Evolutionary conservation across 2,329 filamentous ascomycete species (phyloP).

Genomic region (Daldinia eschscholtzii): DNA sequence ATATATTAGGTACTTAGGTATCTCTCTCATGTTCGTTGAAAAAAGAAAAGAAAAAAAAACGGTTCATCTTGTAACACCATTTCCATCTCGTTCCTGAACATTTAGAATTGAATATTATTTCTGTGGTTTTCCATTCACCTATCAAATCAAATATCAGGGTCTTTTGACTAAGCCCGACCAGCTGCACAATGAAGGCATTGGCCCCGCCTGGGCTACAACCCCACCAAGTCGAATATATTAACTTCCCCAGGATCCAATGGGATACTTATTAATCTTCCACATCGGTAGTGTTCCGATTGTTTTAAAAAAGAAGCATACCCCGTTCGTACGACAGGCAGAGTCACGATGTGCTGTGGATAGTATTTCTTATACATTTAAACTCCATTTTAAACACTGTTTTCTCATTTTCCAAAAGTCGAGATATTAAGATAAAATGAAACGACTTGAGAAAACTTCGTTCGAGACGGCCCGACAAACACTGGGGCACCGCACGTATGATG

Average conservation of each 20-base stretch:
- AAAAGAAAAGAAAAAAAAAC: background rate
- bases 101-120: constrained; percentile 18
- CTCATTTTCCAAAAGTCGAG: background rate
- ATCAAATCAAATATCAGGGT: constrained; percentile 35
- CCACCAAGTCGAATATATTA: constrained; percentile 35
- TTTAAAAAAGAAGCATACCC: background rate
- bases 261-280: constrained; percentile 14
- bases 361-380: background rate
- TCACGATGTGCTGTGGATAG: background rate
- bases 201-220: constrained; percentile 32
- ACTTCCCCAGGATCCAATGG: constrained; percentile 25
- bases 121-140: constrained; percentile 9
- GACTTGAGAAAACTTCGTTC: background rate
- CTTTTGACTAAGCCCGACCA: constrained; percentile 19
- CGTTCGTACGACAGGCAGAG: constrained; percentile 11
- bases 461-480: constrained; percentile 10
- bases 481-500: constrained; percentile 6
- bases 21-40: background rate
- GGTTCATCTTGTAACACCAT: background rate
- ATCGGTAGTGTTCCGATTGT: constrained; percentile 24
- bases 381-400: background rate
- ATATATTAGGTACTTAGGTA: background rate
- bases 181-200: constrained; percentile 33
- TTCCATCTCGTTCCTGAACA: background rate
- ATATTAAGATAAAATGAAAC: background rate